Conservation (phyloP, 305 asterid species). For the Fraxinus baroniana region DNA sequence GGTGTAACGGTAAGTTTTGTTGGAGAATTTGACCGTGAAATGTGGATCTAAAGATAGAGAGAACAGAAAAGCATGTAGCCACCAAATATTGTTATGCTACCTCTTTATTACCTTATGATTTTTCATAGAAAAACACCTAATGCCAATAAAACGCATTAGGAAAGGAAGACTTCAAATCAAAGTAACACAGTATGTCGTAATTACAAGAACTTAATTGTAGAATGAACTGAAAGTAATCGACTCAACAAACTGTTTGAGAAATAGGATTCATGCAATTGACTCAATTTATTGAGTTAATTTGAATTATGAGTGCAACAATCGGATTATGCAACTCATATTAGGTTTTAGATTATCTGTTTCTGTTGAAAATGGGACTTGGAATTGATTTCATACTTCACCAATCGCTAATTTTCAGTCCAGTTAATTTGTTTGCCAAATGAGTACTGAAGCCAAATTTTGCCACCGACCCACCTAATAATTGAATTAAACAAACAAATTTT, state of each 20-base stretch:
- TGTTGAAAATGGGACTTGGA: neutral
- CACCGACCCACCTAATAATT: neutral
- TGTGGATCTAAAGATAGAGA: conserved; percentile 12
- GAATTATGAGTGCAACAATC: neutral
- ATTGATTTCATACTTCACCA: neutral
- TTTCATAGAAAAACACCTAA: neutral
- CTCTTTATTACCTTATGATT: neutral
- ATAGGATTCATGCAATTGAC: neutral
- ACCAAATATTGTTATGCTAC: conserved; percentile 16
- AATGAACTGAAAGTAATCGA: neutral
- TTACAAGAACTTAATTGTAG: neutral
- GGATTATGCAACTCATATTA: neutral
- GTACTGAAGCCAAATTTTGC: neutral
- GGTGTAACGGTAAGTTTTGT: neutral
- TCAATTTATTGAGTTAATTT: neutral
- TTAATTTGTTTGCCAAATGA: neutral
- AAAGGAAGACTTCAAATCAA: neutral
- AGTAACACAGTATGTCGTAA: neutral
- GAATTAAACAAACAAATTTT: neutral
- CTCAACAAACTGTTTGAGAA: neutral
- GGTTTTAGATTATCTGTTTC: neutral
- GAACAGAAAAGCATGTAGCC: conserved; percentile 37
- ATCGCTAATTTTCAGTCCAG: neutral
- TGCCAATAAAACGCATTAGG: neutral
- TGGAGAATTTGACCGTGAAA: conserved; percentile 9